Evolutionary conservation across 352 stramenopile species (phyloP).

Genomic region (Globisporangium mamillatum): DNA sequence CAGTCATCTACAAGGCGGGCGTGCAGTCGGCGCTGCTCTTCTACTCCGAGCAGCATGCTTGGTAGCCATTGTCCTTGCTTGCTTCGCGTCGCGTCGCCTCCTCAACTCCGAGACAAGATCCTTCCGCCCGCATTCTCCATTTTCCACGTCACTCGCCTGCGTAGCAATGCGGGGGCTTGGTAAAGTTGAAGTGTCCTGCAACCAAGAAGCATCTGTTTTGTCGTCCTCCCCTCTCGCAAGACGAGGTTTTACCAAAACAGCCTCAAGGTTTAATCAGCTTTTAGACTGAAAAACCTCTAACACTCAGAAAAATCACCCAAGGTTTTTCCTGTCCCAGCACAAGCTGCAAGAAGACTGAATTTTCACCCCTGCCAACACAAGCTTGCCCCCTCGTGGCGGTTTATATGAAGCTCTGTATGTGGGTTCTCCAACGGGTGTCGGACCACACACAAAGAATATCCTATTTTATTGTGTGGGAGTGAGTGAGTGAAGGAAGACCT

Average conservation of each 20-base stretch:
- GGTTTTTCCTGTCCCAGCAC: constrained; percentile 5
- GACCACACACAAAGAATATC: constrained; percentile 10
- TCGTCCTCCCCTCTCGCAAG: not conserved
- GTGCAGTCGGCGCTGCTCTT: too few relatives aligned
- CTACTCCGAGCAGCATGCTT: not conserved
- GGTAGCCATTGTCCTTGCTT: not conserved
- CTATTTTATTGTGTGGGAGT: not conserved
- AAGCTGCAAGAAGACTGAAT: not conserved
- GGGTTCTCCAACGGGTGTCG: constrained; percentile 9
- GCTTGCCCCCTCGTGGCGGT: not conserved
- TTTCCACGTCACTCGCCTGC: not conserved
- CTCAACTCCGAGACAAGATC: not conserved
- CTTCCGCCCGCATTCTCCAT: not conserved
- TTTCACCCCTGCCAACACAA: not conserved
- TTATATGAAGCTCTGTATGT: constrained; percentile 15
- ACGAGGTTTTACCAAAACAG: not conserved
- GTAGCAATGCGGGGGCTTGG: not conserved
- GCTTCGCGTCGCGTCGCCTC: too few relatives aligned
- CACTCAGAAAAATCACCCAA: constrained; percentile 7
- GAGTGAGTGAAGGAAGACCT: not conserved
- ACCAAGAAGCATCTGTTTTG: not conserved
- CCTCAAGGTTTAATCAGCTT: constrained; percentile 7
- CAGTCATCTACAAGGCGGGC: too few relatives aligned
- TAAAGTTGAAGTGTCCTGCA: constrained; percentile 1
- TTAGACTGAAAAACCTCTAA: not conserved